These are phyloP conservation scores for Euphorbia peplus DNA, from an alignment of 345 rosid genomes.

Conservation along the genomic window DNA sequence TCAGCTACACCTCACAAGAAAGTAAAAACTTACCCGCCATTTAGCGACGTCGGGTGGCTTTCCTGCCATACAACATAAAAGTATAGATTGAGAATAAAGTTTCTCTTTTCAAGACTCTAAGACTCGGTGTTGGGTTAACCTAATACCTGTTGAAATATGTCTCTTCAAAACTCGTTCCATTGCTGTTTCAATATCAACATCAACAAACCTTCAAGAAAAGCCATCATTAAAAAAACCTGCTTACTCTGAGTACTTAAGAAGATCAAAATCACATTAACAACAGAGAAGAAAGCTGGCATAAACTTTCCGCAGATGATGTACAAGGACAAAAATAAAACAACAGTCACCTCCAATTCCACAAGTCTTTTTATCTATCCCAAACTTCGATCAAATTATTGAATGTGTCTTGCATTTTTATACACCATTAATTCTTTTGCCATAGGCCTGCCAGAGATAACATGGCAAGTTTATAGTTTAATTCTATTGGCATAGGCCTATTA, in stretches of 20 bases:
- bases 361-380: not conserved
- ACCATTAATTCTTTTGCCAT: not conserved
- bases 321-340: not conserved
- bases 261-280: not conserved
- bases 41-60: slow-evolving; percentile 70
- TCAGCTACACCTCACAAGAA: not conserved
- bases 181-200: slow-evolving; percentile 63
- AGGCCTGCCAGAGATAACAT: not conserved
- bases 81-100: not conserved
- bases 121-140: not conserved
- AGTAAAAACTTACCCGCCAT: slow-evolving; percentile 59
- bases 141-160: slow-evolving; percentile 73
- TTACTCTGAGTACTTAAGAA: slow-evolving; percentile 7
- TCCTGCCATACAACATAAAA: slow-evolving; percentile 41
- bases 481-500: too few species aligned
- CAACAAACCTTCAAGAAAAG: slow-evolving; percentile 60
- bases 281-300: not conserved
- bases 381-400: not conserved
- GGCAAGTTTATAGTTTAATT: too few species aligned
- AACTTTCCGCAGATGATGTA: not conserved
- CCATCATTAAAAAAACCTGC: slow-evolving; percentile 9
- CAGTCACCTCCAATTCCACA: not conserved
- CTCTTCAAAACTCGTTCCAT: slow-evolving; percentile 73
- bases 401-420: not conserved
- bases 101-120: not conserved